phyloP scores from a whole-genome alignment of 2,329 filamentous ascomycete species.

The Thielaviopsis ethacetica region DNA sequence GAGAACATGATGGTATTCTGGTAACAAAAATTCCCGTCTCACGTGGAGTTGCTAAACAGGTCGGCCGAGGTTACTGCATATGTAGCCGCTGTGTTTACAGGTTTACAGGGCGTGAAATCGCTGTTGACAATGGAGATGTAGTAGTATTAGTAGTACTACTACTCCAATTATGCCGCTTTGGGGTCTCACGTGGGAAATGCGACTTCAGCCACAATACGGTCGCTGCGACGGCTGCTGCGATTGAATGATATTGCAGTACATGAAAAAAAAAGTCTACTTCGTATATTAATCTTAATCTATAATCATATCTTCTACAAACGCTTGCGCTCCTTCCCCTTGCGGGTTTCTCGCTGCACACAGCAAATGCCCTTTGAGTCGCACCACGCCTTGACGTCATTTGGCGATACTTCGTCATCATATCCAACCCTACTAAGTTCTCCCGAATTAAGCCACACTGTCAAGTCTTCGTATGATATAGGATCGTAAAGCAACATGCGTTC shows the following conservation, averaged over 20 bases:
- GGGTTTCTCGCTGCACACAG: slow-evolving; percentile 53
- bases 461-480: slow-evolving; percentile 72
- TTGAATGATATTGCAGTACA: no score
- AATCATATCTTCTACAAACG: slow-evolving; percentile 18
- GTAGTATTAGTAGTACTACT: no score
- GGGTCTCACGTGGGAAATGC: background rate
- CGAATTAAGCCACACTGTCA: slow-evolving; percentile 67
- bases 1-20: background rate
- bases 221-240: no score
- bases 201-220: background rate
- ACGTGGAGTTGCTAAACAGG: background rate
- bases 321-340: slow-evolving; percentile 36
- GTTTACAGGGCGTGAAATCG: background rate
- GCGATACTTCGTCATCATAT: slow-evolving; percentile 47
- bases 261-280: background rate
- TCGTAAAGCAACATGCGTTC: slow-evolving; percentile 93
- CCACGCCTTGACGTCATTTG: slow-evolving; percentile 65
- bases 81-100: background rate
- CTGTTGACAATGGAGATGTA: background rate
- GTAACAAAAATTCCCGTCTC: background rate
- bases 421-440: slow-evolving; percentile 46
- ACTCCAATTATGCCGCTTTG: background rate
- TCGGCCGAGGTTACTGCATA: background rate
- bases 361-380: slow-evolving; percentile 78
- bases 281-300: background rate